Evolutionary conservation across 75 land plant genomes (phyloP), one percentile per base, ranked within the genome.

Genomic region (Picea sitchensis): DNA sequence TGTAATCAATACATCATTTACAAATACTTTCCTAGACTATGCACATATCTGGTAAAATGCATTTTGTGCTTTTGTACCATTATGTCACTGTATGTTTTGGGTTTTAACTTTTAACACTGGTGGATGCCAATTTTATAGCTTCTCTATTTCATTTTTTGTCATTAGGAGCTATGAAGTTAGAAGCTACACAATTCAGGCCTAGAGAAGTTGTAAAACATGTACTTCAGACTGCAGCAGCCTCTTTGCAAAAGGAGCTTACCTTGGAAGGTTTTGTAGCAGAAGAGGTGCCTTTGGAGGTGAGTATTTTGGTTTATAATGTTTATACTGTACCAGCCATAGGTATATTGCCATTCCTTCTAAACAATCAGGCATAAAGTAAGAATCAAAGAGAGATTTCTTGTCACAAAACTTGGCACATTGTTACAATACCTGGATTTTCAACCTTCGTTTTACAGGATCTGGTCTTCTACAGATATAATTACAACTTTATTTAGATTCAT

Each of bases 151-250:
- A 23, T 47, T 65, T 78, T 78, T 26, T 80, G 17, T 78, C 21
- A 21, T 20, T 72, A 94, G 97, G 97, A 69, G 95, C 84, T 54
- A 95, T 95, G 98, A 95, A 89, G 77, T 81, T 95, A 78, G 98
- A 95, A 77, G 98, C 93, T 80, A 86, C 89, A 76, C 93, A 92
- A 61, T 95, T 95, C 77, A 80, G 95, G 65, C 98, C 95, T 59
- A 83, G 95, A 80, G 93, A 95, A 78, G 98, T 95, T 17, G 91
- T 95, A 59, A 92, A 82, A 75, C 95, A 95, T 84, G 98, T 92
- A 15, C 88, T 95, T 8, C 98, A 93, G 82, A 95, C 92, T 60
- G 91, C 98, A 63, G 90, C 92, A 38, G 98, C 95, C 67, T 89
- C 95, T 23, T 61, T 92, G 82, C 85, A 86, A 59, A 92, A 92